Evolutionary conservation across 495 filamentous ascomycete species (phyloP).

Genomic region (Lophium mytilinum): DNA sequence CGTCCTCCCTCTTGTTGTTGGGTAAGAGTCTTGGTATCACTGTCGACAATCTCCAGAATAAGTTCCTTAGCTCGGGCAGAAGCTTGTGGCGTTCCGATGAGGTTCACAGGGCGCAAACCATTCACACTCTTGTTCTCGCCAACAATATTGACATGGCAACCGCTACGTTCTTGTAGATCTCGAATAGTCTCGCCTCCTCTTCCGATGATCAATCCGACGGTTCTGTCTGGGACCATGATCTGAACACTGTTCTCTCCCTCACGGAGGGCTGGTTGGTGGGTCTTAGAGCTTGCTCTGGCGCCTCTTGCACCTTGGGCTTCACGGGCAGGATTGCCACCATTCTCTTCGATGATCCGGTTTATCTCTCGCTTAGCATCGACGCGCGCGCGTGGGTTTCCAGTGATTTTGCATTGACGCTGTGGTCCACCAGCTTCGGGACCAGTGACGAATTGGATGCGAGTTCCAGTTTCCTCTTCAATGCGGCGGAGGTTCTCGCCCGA

Average conservation of each 20-base stretch:
- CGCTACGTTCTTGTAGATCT: constrained; percentile 77
- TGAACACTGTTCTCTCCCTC: constrained; percentile 68
- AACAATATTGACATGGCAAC: constrained; percentile 83
- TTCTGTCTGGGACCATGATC: constrained; percentile 86
- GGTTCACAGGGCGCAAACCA: constrained; percentile 72
- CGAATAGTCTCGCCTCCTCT: constrained; percentile 81
- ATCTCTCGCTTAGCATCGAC: constrained; percentile 66
- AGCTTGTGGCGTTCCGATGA: constrained; percentile 63
- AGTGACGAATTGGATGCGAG: constrained; percentile 76
- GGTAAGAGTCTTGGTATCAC: constrained; percentile 56
- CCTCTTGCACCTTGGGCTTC: constrained; percentile 23
- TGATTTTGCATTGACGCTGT: constrained; percentile 70
- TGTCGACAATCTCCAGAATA: constrained; percentile 82
- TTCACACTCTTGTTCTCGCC: constrained; percentile 79
- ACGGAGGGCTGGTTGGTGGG: constrained; percentile 46
- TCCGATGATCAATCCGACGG: constrained; percentile 77
- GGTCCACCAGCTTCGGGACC: constrained; percentile 54
- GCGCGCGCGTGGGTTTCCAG: constrained; percentile 55
- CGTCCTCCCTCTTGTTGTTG: constrained; percentile 17
- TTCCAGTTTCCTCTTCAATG: constrained; percentile 65
- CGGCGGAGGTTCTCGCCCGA: constrained; percentile 74
- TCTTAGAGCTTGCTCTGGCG: constrained; percentile 29
- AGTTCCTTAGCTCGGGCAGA: constrained; percentile 63
- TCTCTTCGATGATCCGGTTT: constrained; percentile 73
- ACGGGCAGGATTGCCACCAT: constrained; percentile 50